These are phyloP conservation scores for Phlebiopsis gigantea DNA, from an alignment of 768 basidiomycete genomes.

Conservation along the genomic window DNA sequence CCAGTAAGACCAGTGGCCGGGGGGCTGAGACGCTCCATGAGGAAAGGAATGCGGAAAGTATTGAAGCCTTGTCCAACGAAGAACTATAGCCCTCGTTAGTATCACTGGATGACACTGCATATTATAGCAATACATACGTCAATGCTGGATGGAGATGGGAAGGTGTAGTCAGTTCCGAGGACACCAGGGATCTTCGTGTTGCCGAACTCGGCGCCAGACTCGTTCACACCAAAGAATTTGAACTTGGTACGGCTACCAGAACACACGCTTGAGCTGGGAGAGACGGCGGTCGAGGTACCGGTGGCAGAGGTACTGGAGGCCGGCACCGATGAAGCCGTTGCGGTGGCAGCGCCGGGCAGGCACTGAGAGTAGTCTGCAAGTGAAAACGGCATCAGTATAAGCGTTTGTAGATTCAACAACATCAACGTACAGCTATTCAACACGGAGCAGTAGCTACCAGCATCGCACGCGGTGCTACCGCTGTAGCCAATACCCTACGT, in stretches of 20 bases:
- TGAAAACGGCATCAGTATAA: background rate
- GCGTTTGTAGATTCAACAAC: background rate
- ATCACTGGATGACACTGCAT: background rate
- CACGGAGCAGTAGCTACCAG: slow-evolving; percentile 36
- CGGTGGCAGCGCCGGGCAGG: slow-evolving; percentile 29
- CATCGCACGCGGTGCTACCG: slow-evolving; percentile 41
- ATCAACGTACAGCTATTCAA: slow-evolving; percentile 36
- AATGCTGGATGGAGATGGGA: slow-evolving; percentile 37
- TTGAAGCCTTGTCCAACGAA: slow-evolving; percentile 55
- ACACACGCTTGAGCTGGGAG: slow-evolving; percentile 28
- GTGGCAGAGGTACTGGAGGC: slow-evolving; percentile 24
- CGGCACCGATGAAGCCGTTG: slow-evolving; percentile 21
- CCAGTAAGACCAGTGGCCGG: slow-evolving; percentile 50
- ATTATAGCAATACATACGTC: slow-evolving; percentile 26
- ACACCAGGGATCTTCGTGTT: slow-evolving; percentile 41
- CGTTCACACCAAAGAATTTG: slow-evolving; percentile 57
- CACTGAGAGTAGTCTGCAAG: slow-evolving; percentile 45
- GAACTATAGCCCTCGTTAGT: slow-evolving; percentile 25
- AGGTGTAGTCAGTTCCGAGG: slow-evolving; percentile 40
- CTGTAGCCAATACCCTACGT: slow-evolving; percentile 33
- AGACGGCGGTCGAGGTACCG: slow-evolving; percentile 24
- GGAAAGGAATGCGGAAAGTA: slow-evolving; percentile 59
- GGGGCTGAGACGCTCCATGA: slow-evolving; percentile 50
- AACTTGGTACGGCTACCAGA: slow-evolving; percentile 46
- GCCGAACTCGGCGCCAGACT: slow-evolving; percentile 62